Base-by-base conservation (phyloP, 1,284 basidiomycete genomes). In the Flammula alnicola region DNA sequence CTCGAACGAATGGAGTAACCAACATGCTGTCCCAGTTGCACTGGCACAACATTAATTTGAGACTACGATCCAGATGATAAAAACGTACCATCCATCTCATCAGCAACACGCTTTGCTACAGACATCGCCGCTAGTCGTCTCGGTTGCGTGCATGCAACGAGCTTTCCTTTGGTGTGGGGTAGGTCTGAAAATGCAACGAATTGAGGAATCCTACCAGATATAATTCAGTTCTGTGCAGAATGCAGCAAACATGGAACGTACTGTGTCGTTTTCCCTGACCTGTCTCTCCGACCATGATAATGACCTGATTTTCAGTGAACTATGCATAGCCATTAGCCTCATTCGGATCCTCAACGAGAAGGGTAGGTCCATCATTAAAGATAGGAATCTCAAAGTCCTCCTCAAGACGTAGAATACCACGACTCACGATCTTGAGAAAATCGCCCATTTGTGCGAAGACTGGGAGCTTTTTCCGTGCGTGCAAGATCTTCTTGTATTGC, bases 231-330 rank as follows among this genome's bases (percentile, higher is more conserved):
- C 4, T 19, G 11, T 17, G 5, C n/a, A 7, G 48, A 51, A 32
- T 40, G 51, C 47, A 29, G 49, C 0, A 30, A 10, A 8, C 11
- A 46, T 35, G 19, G 29, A 63, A 70, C 84, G 62, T 66, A 93
- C 90, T 98, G 96, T 31, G 96, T 98, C 1, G 97, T 98, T 77
- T 99, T 99, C 48, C 96, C 97, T 20, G 93, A 9, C 97, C 96
- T 1, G 97, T 98, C 76, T 99, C 96, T 62, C 96, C 96, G 58
- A 98, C 93, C 85, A 99, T 92, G 50, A 99, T 86, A 40, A 94
- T 91, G 59, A 96, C 88, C 74, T 97, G 95, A 72, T 94, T 84
- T 59, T 85, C 75, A 53, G 74, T 86, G 73, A 95, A 97, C 85
- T 93, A 64, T 47, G 57, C 32, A 55, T 57, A n/a, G n/a, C n/a